Evolutionary conservation across 805 yeast species (phyloP), one percentile per base, ranked within the genome.

Genomic region (Candida multigemmis): DNA sequence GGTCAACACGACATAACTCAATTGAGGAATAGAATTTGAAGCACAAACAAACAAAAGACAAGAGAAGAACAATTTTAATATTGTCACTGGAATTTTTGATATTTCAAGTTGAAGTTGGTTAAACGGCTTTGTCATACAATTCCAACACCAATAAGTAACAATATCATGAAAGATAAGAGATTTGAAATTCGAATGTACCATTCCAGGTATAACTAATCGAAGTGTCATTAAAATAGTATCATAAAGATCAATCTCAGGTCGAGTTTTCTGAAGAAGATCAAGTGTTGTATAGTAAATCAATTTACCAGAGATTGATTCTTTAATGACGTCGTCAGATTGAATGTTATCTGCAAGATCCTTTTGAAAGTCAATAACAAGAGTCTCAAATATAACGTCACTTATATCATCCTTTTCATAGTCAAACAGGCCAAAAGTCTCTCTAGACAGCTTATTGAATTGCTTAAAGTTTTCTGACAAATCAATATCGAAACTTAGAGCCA

Each of bases 401-500:
- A 48, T 36, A 0, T 44, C 45, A 8, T 53, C 46, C 4, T 47
- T 46, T 12, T 44, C 37, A 20, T 36, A 42, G 25, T 50, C 47
- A 8, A 53, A 33, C 8, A 43, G 27, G 7, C 46, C 41, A 26
- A 79, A 71, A 3, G 78, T 42, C 3, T 46, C 40, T 22, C 47
- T 50, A 2, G 76, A 50, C 18, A 60, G 59, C 3, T 45, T 39
- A 6, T 53, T 22, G 62, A 42, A 41, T 41, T 53, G 37, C 2
- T 38, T 34, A 23, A 77, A 64, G 13, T 51, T 49, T 1, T 42
- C 40, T n/a, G 51, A 53, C 8, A 75, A 53, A 27, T 77, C 72
- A 27, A 84, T 43, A 49, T 87, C 97, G 50, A 69, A 71, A 3
- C 91, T 72, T 17, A 61, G 42, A 1, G 80, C 67, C 33, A 85